Conservation (phyloP, 2,329 filamentous ascomycete genomes). For the Albifimbria verrucaria region DNA sequence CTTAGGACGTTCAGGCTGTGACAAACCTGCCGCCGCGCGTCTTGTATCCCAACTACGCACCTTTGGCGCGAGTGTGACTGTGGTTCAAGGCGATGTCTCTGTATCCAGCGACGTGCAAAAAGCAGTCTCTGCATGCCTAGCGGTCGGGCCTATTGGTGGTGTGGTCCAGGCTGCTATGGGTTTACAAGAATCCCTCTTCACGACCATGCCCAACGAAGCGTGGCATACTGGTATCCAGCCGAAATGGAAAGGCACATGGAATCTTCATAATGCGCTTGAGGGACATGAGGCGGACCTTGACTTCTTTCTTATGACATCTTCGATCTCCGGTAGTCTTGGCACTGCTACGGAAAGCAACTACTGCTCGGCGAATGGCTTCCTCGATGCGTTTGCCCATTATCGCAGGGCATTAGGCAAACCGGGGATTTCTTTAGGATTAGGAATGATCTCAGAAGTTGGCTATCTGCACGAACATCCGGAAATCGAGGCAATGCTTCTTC, state of each 20-base stretch:
- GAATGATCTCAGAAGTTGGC: background rate
- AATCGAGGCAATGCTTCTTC: conserved; percentile 26
- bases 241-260: background rate
- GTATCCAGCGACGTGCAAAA: background rate
- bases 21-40: background rate
- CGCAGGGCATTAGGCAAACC: background rate
- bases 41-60: background rate
- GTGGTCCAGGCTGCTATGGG: conserved; percentile 2
- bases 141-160: background rate
- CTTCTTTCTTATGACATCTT: background rate
- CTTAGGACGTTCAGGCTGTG: background rate
- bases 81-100: background rate
- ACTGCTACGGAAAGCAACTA: conserved; percentile 2
- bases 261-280: background rate
- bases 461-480: conserved; percentile 27
- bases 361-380: conserved; percentile 1
- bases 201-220: background rate
- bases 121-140: background rate
- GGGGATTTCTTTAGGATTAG: background rate
- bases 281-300: background rate
- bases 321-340: background rate
- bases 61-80: background rate
- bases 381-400: conserved; percentile 1
- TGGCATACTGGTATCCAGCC: background rate
- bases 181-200: background rate